Percentiles rank a stretch among this genome's conserved stretches.
Conservation (phyloP, 2,329 filamentous ascomycete species). For the Talaromyces sp. region DNA sequence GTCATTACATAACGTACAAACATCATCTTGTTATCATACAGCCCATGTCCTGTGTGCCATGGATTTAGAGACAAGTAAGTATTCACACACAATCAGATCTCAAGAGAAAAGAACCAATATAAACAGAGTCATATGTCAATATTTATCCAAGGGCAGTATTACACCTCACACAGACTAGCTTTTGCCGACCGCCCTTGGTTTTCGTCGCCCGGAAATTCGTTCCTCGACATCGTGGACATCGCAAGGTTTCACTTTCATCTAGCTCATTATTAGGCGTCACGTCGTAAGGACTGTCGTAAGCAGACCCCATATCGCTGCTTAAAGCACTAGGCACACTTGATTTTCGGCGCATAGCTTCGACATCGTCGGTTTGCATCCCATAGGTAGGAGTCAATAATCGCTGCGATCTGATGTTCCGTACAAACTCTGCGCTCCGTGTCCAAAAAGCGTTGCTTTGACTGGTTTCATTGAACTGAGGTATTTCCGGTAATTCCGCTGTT, state of each 20-base stretch:
- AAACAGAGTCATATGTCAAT: background rate
- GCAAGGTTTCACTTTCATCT: constrained; percentile 37
- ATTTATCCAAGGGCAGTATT: constrained; percentile 20
- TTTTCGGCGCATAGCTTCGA: constrained; percentile 28
- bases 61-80: background rate
- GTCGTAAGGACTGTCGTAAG: constrained; percentile 40
- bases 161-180: constrained; percentile 61
- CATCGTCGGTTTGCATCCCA: constrained; percentile 12
- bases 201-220: constrained; percentile 62
- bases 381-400: constrained; percentile 22
- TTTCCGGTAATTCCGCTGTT: constrained; percentile 4
- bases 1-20: constrained; percentile 6
- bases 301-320: constrained; percentile 55
- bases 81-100: background rate
- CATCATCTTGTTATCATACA: background rate
- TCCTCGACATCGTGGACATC: constrained; percentile 59
- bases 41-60: background rate
- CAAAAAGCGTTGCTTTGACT: constrained; percentile 55
- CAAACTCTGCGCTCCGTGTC: constrained; percentile 45
- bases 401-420: constrained; percentile 18
- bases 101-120: background rate
- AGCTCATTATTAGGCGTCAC: constrained; percentile 22
- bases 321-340: constrained; percentile 53
- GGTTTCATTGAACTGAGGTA: constrained; percentile 41
- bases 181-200: constrained; percentile 49